phyloP scores from a whole-genome alignment of 352 stramenopile genomes.

The Globisporangium carolinianum region DNA sequence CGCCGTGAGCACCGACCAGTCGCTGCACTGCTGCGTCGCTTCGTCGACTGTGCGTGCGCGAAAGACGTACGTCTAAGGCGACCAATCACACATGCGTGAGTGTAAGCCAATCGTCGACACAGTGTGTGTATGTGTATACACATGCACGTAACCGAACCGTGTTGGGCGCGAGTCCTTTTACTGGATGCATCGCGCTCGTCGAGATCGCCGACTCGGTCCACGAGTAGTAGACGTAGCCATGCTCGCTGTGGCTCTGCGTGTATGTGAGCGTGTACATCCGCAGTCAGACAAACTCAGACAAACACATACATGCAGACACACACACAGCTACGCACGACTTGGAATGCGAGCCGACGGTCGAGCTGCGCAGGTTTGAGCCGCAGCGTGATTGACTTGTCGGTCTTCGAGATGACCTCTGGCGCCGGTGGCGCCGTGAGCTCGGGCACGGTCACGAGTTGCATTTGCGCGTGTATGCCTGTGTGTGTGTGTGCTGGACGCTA shows the following conservation, averaged over 20 bases:
- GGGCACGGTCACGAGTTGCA: slow-evolving; percentile 49
- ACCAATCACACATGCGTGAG: neutral
- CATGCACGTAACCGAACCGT: slow-evolving; percentile 25
- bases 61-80: slow-evolving; percentile 65
- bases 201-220: slow-evolving; percentile 73
- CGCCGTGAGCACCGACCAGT: slow-evolving; percentile 64
- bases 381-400: slow-evolving; percentile 65
- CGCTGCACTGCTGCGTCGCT: slow-evolving; percentile 50
- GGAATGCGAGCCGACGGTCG: slow-evolving; percentile 49
- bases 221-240: slow-evolving; percentile 86
- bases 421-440: slow-evolving; percentile 48
- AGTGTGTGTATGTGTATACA: too few relatives aligned
- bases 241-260: slow-evolving; percentile 62
- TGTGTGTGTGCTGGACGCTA: too few relatives aligned
- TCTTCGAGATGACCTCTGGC: slow-evolving; percentile 71
- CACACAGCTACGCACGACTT: slow-evolving; percentile 23
- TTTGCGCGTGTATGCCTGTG: neutral
- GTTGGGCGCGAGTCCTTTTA: slow-evolving; percentile 68
- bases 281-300: neutral
- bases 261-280: neutral
- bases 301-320: neutral
- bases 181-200: slow-evolving; percentile 39
- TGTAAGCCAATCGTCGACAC: neutral
- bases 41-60: slow-evolving; percentile 63
- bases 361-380: slow-evolving; percentile 34